Conservation (phyloP, 2,329 filamentous ascomycete genomes). For the Exserohilum turcica region DNA sequence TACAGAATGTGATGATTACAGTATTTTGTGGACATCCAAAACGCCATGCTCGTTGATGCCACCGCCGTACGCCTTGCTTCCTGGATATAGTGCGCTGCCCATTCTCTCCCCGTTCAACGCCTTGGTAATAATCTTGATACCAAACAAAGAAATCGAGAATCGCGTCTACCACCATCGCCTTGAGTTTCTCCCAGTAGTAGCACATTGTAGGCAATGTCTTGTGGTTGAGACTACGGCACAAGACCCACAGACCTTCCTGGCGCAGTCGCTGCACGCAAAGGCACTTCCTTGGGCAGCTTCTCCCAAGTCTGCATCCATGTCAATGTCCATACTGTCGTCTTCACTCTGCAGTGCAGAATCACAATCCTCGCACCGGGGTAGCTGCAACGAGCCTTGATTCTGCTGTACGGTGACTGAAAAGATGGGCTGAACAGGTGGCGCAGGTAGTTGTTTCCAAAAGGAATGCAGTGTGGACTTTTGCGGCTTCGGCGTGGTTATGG, state of each 20-base stretch:
- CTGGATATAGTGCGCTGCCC: neutral
- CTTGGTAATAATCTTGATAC: neutral
- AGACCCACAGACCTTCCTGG: conserved; percentile 48
- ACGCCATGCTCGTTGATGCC: too few relatives aligned
- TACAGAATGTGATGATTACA: too few relatives aligned
- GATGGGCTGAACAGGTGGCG: conserved; percentile 34
- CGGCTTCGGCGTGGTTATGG: conserved; percentile 18
- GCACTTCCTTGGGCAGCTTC: conserved; percentile 29
- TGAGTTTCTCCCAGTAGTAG: conserved; percentile 26
- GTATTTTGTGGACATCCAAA: too few relatives aligned
- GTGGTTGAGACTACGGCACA: conserved; percentile 49
- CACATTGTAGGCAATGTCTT: conserved; percentile 52
- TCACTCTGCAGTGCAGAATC: conserved; percentile 43
- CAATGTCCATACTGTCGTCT: conserved; percentile 46
- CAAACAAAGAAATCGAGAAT: neutral
- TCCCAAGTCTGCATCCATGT: conserved; percentile 44
- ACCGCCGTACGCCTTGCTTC: neutral
- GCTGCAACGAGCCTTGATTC: conserved; percentile 8
- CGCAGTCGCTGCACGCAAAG: conserved; percentile 48
- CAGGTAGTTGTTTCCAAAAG: conserved; percentile 52
- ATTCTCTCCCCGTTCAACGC: neutral
- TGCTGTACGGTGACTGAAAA: conserved; percentile 22
- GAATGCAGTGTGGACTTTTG: conserved; percentile 55
- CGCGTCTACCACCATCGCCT: conserved; percentile 18
- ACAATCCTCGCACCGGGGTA: conserved; percentile 53